phyloP scores from a whole-genome alignment of 306 rosid species.

The Sphenostylis stenocarpa region DNA sequence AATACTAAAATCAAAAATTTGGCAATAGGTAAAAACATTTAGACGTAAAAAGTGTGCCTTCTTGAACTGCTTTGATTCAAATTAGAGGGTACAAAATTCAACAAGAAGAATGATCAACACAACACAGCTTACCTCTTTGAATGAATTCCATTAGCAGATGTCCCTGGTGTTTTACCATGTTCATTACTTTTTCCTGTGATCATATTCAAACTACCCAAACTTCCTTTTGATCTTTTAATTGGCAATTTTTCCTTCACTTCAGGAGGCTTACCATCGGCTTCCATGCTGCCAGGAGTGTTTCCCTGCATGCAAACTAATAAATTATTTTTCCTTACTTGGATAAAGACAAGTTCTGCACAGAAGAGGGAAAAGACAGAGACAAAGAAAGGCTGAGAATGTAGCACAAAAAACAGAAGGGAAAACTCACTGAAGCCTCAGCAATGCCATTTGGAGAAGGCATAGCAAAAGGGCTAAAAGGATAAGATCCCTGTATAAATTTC shows the following conservation, averaged over 20 bases:
- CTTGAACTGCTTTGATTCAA: conserved; percentile 3
- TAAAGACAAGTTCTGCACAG: conserved; percentile 21
- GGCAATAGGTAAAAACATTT: neutral
- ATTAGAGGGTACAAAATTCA: conserved; percentile 10
- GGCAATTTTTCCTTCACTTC: conserved; percentile 93
- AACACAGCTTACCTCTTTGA: conserved; percentile 76
- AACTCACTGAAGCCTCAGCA: conserved; percentile 88
- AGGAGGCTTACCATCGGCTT: conserved; percentile 79
- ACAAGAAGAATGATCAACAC: conserved; percentile 31
- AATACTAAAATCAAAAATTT: neutral
- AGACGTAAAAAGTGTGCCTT: neutral
- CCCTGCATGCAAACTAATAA: conserved; percentile 60
- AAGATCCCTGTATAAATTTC: conserved; percentile 73
- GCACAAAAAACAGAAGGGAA: conserved; percentile 16
- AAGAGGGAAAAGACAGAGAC: conserved; percentile 6
- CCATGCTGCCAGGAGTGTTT: conserved; percentile 76
- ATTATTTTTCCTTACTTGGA: conserved; percentile 36
- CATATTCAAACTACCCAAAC: conserved; percentile 97
- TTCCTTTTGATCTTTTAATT: conserved; percentile 97
- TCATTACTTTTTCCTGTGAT: conserved; percentile 90
- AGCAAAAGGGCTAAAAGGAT: conserved; percentile 95
- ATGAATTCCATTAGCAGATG: conserved; percentile 77
- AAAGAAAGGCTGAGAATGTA: conserved; percentile 7
- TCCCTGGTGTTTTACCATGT: conserved; percentile 68
- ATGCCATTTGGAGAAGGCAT: conserved; percentile 93